Base-by-base conservation (phyloP, 2,329 filamentous ascomycete genomes). In the Polytolypa hystricis region DNA sequence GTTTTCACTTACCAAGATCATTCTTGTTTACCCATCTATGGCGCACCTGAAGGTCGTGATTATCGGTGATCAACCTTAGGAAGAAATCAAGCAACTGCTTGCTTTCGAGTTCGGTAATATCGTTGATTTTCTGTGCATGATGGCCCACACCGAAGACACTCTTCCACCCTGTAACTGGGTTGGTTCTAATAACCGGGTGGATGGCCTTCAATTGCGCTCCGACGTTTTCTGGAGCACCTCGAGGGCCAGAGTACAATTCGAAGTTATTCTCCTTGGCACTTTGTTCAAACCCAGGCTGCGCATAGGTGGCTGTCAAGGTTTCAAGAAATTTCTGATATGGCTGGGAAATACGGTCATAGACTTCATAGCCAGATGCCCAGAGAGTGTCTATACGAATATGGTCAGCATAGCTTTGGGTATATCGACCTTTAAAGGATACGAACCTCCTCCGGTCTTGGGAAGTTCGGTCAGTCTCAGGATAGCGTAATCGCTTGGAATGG, bases 161-260 rank as follows among this genome's bases (percentile, higher is more conserved):
- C 45, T 59, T 60, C 56, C 57, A 60, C 42, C 61, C 55, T 12
- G 49, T 60, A 40, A 50, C 54, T 10, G 48, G 74, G 47, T 79
- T 78, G 4, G 73, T 77, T 2, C 74, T 65, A 42, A 64, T 42
- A 41, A 57, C 41, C 34, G 57, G 54, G 50, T 67, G 62, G 4
- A 57, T 58, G 0, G 73, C 66, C 27, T 52, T 55, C 23, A 79
- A 60, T 16, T 65, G 61, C 3, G 57, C 56, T 28, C 74, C 74
- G 14, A 70, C 58, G 45, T 79, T 79, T 39, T 74, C 58, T 1
- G 73, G 73, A 1, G 69, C 69, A 1, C 75, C 75, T 5, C 54
- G 49, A 3, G 50, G 48, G 1, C 46, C 51, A 3, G 44, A 43
- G 29, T 51, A 53, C 5, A 62, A 40, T 11, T 52, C 41, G 17